Conservation (phyloP, 192 early-diverging fungal species). For the Radiomyces spectabilis region DNA sequence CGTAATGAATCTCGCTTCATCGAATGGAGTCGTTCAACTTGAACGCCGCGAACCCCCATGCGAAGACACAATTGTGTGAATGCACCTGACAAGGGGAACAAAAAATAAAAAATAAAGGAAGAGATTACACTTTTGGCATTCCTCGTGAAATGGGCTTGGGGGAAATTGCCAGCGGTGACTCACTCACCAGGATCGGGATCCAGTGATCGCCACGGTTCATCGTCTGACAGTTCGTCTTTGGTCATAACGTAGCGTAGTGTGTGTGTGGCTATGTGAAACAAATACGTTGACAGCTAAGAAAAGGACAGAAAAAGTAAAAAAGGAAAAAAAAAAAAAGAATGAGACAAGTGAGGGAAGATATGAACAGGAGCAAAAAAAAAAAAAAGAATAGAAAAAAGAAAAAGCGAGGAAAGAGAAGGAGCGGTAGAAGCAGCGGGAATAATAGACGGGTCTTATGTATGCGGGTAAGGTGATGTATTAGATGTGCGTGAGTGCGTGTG, state of each 20-base stretch:
- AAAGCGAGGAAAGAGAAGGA: neutral
- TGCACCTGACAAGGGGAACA: too few relatives aligned
- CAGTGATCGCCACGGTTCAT: conserved; percentile 44
- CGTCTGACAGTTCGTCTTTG: neutral
- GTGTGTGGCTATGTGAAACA: neutral
- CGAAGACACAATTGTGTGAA: conserved; percentile 60
- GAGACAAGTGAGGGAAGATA: neutral
- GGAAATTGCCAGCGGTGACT: neutral
- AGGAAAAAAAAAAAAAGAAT: neutral
- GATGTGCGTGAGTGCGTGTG: too few relatives aligned
- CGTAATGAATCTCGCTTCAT: conserved; percentile 35
- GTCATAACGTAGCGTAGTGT: neutral
- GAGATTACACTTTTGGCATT: neutral
- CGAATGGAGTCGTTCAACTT: conserved; percentile 38
- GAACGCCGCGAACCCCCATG: conserved; percentile 54
- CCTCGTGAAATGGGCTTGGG: neutral
- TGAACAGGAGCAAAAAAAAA: neutral
- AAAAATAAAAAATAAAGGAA: too few relatives aligned
- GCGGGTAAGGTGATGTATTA: too few relatives aligned
- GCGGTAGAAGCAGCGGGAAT: neutral
- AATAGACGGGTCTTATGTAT: neutral
- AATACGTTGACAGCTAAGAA: neutral
- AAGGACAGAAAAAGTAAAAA: neutral
- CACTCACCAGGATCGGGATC: conserved; percentile 55
- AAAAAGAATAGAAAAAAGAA: conserved; percentile 1